Base-by-base conservation (phyloP, 139 green algal genomes). In the Parachlorella kessleri region DNA sequence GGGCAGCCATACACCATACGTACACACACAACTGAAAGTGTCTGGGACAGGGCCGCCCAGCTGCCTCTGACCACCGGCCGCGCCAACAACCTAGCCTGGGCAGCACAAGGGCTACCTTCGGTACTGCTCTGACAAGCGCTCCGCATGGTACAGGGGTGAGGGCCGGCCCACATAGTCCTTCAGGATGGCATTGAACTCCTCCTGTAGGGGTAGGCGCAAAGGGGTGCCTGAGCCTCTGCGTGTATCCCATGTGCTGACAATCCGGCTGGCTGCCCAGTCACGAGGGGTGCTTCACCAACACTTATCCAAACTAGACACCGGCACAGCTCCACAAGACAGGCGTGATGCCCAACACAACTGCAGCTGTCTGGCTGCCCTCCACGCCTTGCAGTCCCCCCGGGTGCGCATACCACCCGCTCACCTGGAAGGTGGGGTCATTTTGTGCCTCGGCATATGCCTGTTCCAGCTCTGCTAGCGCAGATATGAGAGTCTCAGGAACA, bases 401-500 rank as follows among this genome's bases (percentile, higher is more conserved):
- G n/a, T n/a, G n/a, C n/a, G n/a, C n/a, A n/a, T n/a, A n/a, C n/a
- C n/a, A n/a, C 8, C 63, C 68, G 35, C 81, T 10, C 77, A 87
- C 93, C 85, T 94, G 81, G 84, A 97, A 98, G 2, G 77, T 71
- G 1, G 90, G 87, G 73, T 98, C 94, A 0, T 76, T 77, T 28
- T 84, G 81, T 0, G 88, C 90, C 74, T 90, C 80, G 38, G 85
- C 77, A 82, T 98, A 99, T 1, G 88, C 93, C 41, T 79, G 77
- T 78, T 98, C 93, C 32, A 99, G 89, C 77, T 97, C 91, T 5
- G 83, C 66, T 26, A 99, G 87, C 1, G 95, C 95, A 4, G 86
- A 85, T 41, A 99, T 99, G 33, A 99, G 91, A 32, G 97, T 99
- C 87, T 99, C 97, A 0, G 97, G 96, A 37, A 99, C 97, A 96